Conservation (phyloP, 352 stramenopile genomes). For the Pythium brachiatum region DNA sequence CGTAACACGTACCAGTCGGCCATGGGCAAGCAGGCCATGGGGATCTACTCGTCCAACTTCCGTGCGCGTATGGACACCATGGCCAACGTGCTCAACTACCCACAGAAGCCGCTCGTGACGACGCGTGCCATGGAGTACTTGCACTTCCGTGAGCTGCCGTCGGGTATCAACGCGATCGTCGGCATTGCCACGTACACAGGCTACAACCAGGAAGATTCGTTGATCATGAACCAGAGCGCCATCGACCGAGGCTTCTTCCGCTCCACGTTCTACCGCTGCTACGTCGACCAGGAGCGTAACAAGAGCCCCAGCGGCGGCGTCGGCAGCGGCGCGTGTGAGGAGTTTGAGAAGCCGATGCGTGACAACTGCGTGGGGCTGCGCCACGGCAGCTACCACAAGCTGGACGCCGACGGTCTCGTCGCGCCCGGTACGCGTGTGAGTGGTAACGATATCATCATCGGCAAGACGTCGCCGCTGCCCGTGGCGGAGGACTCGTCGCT, state of each 20-base stretch:
- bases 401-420: slow-evolving; percentile 98
- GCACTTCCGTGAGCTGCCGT: slow-evolving; percentile 97
- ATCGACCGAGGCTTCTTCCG: slow-evolving; percentile 99
- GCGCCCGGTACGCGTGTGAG: slow-evolving; percentile 95
- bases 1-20: slow-evolving; percentile 99
- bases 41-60: slow-evolving; percentile 99
- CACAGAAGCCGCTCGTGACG: slow-evolving; percentile 98
- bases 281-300: slow-evolving; percentile 94
- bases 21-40: slow-evolving; percentile 99
- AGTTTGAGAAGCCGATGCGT: slow-evolving; percentile 95
- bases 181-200: slow-evolving; percentile 86
- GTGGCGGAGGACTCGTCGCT: slow-evolving; percentile 76
- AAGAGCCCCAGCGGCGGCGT: slow-evolving; percentile 74
- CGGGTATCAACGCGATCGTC: slow-evolving; percentile 97
- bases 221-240: slow-evolving; percentile 99
- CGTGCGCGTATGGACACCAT: slow-evolving; percentile 99
- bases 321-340: slow-evolving; percentile 72
- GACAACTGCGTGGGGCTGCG: slow-evolving; percentile 95
- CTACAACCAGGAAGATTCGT: slow-evolving; percentile 99
- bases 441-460: slow-evolving; percentile 98
- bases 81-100: slow-evolving; percentile 99
- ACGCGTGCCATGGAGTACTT: slow-evolving; percentile 99
- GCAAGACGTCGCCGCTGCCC: slow-evolving; percentile 95
- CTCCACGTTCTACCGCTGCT: slow-evolving; percentile 99
- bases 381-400: slow-evolving; percentile 97